Evolutionary conservation across 371 early-diverging fungal species (phyloP).

Genomic region (Lichtheimia ornata): DNA sequence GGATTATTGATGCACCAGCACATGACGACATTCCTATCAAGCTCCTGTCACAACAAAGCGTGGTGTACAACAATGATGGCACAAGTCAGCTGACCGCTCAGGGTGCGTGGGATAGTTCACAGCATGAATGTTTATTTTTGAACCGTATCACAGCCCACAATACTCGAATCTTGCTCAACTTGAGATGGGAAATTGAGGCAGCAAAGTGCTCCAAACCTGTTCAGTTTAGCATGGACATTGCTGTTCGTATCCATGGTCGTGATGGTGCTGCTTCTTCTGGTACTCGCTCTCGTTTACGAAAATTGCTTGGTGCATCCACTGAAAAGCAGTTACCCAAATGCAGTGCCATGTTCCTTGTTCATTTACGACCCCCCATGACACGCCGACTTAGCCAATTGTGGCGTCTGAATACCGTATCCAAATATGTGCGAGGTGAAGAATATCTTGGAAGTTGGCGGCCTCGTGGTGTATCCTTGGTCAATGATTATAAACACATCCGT

Average conservation of each 20-base stretch:
- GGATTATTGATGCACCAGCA: conserved; percentile 47
- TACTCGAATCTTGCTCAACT: conserved; percentile 56
- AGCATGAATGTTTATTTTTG: conserved; percentile 72
- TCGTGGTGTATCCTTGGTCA: conserved; percentile 68
- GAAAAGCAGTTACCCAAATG: conserved; percentile 27
- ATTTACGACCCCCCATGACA: conserved; percentile 57
- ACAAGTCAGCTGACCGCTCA: conserved; percentile 51
- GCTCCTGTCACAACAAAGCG: conserved; percentile 37
- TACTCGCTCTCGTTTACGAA: conserved; percentile 31
- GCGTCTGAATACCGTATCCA: conserved; percentile 69
- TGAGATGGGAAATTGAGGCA: conserved; percentile 59
- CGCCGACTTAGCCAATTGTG: conserved; percentile 65
- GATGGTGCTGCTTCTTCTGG: conserved; percentile 32
- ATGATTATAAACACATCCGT: conserved; percentile 51
- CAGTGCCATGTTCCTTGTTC: conserved; percentile 54
- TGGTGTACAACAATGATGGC: conserved; percentile 48
- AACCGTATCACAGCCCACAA: conserved; percentile 69
- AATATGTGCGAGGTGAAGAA: conserved; percentile 87
- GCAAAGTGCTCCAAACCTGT: conserved; percentile 60
- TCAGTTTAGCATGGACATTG: conserved; percentile 63
- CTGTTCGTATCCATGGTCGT: conserved; percentile 56
- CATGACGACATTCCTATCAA: conserved; percentile 30
- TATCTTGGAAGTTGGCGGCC: conserved; percentile 77
- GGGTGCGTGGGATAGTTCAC: conserved; percentile 84
- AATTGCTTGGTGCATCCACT: conserved; percentile 41